phyloP scores from a whole-genome alignment of 139 green algal genomes.

The Closterium sp. region DNA sequence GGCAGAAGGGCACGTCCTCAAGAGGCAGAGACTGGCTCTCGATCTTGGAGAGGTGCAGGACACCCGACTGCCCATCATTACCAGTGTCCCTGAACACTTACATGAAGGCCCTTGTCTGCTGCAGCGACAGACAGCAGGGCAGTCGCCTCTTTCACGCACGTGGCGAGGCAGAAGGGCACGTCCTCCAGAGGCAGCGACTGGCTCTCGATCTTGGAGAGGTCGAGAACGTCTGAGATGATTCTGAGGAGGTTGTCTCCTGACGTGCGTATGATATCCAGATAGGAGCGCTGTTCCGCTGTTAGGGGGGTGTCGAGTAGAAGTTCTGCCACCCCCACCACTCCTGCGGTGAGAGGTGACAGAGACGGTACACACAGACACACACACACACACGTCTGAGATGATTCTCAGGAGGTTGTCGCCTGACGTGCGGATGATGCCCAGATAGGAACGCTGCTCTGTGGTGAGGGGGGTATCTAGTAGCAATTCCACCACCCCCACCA shows the following conservation, averaged over 20 bases:
- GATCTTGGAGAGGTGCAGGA: slow-evolving; percentile 40
- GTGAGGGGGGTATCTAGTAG: slow-evolving; percentile 57
- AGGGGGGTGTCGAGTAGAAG: slow-evolving; percentile 59
- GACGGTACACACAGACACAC: too few species aligned
- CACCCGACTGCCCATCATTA: neutral
- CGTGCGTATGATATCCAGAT: slow-evolving; percentile 29
- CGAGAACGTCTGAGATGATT: slow-evolving; percentile 33
- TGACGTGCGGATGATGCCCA: slow-evolving; percentile 35
- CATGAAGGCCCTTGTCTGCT: slow-evolving; percentile 21
- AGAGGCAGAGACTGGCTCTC: slow-evolving; percentile 20
- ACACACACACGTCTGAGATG: slow-evolving; percentile 40
- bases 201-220: slow-evolving; percentile 39
- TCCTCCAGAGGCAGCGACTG: slow-evolving; percentile 22
- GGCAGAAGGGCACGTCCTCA: slow-evolving; percentile 17
- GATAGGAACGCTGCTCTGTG: slow-evolving; percentile 57
- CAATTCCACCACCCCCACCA: slow-evolving; percentile 64
- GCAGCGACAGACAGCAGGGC: slow-evolving; percentile 13
- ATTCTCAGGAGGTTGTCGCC: slow-evolving; percentile 31
- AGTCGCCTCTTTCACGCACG: neutral
- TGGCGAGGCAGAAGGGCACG: slow-evolving; percentile 14
- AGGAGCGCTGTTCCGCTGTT: slow-evolving; percentile 60
- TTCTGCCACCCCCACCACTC: slow-evolving; percentile 64
- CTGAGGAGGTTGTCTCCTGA: slow-evolving; percentile 32
- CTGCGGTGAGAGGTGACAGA: neutral
- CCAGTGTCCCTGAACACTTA: neutral